Percentiles rank a stretch among this genome's conserved stretches.
Evolutionary conservation across 177 flowering plant genomes (phyloP).

Genomic region (Vitis hybrid): DNA sequence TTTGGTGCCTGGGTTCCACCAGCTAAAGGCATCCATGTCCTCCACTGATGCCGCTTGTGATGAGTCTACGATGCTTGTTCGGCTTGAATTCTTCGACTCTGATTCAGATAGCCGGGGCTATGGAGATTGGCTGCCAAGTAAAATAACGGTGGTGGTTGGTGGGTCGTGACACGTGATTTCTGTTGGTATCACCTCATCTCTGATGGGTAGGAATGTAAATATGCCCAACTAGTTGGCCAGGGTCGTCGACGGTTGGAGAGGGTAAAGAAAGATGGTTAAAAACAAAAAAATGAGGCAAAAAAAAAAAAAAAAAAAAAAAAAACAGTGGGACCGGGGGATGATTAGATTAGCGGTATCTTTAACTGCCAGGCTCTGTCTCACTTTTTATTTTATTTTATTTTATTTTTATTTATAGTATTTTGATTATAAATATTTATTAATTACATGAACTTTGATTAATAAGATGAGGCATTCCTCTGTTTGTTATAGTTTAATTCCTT

Average conservation of each 20-base stretch:
- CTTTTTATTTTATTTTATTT: background rate
- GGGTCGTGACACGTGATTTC: constrained; percentile 17
- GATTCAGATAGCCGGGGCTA: constrained; percentile 26
- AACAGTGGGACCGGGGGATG: constrained; percentile 14
- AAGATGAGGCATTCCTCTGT: constrained; percentile 26
- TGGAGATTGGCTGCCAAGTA: constrained; percentile 54
- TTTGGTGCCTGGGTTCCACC: constrained; percentile 59
- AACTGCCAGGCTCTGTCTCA: constrained; percentile 19
- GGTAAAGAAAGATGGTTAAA: background rate
- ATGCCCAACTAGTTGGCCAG: constrained; percentile 20
- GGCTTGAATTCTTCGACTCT: constrained; percentile 36
- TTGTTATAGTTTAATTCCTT: background rate
- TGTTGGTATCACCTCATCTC: constrained; percentile 3
- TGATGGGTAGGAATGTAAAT: constrained; percentile 41
- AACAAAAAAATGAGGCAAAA: too few relatives aligned
- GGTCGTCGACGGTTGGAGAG: constrained; percentile 10
- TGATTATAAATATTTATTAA: constrained; percentile 17
- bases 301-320: background rate
- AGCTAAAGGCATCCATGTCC: constrained; percentile 42
- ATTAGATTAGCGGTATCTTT: constrained; percentile 21
- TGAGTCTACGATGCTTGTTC: constrained; percentile 22
- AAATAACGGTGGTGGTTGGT: constrained; percentile 32
- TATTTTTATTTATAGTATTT: constrained; percentile 16
- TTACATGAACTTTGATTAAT: constrained; percentile 20
- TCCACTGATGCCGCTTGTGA: background rate